These are phyloP conservation scores for Phytophthora meadii DNA, from an alignment of 352 stramenopile species.

Conservation along the genomic window DNA sequence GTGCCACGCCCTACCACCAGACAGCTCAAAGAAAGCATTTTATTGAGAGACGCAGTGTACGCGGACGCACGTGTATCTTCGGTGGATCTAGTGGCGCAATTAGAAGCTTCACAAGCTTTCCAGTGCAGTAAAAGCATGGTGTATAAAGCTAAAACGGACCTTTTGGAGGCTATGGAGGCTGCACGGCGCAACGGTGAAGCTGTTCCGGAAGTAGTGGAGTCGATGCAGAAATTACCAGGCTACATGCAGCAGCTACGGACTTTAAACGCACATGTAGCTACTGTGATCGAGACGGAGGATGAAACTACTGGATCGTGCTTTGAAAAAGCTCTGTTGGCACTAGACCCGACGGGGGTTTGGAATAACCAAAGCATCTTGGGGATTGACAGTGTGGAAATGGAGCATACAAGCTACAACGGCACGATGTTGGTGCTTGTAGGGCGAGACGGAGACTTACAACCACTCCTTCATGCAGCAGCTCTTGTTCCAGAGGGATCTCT, in stretches of 20 bases:
- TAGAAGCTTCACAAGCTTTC: constrained; percentile 35
- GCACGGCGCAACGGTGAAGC: constrained; percentile 18
- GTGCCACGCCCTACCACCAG: constrained; percentile 49
- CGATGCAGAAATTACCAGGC: constrained; percentile 47
- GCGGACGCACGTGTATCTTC: constrained; percentile 50
- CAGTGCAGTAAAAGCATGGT: constrained; percentile 64
- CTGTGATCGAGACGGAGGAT: constrained; percentile 39
- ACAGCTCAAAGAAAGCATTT: constrained; percentile 47
- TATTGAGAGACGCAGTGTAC: constrained; percentile 56
- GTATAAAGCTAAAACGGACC: constrained; percentile 65
- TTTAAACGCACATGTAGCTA: constrained; percentile 46
- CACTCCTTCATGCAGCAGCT: constrained; percentile 45
- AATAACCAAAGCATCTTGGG: constrained; percentile 50
- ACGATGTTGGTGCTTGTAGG: constrained; percentile 47
- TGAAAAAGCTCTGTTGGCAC: constrained; percentile 43
- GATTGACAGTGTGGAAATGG: constrained; percentile 44
- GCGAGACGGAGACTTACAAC: constrained; percentile 45
- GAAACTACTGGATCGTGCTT: constrained; percentile 17
- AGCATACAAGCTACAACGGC: constrained; percentile 35
- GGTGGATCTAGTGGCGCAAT: constrained; percentile 42
- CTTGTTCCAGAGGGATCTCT: constrained; percentile 41
- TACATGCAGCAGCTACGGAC: constrained; percentile 46
- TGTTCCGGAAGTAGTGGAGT: constrained; percentile 14
- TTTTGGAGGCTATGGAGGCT: constrained; percentile 48
- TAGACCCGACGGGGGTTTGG: constrained; percentile 51